phyloP scores from a whole-genome alignment of 306 rosid genomes.

The Purshia tridentata region DNA sequence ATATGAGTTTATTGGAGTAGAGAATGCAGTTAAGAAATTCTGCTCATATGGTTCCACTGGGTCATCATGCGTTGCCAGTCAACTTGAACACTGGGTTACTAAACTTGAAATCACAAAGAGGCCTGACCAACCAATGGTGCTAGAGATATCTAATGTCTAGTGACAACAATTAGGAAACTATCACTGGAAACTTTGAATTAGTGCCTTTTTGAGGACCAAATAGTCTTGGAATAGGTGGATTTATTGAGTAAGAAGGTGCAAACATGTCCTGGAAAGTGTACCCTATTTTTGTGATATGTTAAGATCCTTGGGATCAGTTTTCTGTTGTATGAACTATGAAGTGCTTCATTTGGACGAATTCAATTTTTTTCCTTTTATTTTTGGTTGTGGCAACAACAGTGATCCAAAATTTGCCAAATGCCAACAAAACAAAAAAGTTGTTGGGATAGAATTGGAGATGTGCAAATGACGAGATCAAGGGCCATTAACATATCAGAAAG shows the following conservation, averaged over 20 bases:
- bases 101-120: constrained; percentile 46
- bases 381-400: not conserved
- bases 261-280: not conserved
- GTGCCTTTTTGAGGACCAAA: not conserved
- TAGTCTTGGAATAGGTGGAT: not conserved
- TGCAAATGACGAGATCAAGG: no score
- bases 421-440: no score
- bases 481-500: no score
- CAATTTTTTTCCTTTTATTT: not conserved
- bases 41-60: constrained; percentile 92
- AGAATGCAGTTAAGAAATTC: constrained; percentile 73
- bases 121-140: not conserved
- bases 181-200: not conserved
- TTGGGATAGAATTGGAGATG: no score
- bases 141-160: not conserved
- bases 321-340: not conserved
- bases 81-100: constrained; percentile 59
- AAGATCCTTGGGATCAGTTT: not conserved
- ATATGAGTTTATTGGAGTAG: constrained; percentile 83
- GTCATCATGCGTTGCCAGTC: constrained; percentile 75
- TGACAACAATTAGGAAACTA: not conserved
- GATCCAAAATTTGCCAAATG: no score
- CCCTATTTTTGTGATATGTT: not conserved
- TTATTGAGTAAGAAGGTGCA: not conserved
- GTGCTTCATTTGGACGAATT: not conserved